phyloP scores from a whole-genome alignment of 345 rosid species.

The Moricandia arvensis region DNA sequence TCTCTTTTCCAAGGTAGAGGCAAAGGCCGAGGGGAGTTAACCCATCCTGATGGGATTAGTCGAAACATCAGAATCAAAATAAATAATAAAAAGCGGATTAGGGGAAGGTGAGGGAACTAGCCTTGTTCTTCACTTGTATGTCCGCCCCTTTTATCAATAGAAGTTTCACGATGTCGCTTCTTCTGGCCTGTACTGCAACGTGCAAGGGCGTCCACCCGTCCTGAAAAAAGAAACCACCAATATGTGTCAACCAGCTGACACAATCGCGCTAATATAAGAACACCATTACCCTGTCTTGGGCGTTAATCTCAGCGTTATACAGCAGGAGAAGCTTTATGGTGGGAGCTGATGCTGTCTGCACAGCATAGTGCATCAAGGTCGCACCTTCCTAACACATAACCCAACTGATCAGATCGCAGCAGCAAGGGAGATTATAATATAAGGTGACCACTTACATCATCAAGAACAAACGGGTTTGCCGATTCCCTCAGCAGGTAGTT shows the following conservation, averaged over 20 bases:
- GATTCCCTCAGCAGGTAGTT: constrained; percentile 90
- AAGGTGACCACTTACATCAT: constrained; percentile 49
- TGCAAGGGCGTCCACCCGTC: constrained; percentile 98
- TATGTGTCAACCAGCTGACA: constrained; percentile 14
- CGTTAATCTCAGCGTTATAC: constrained; percentile 77
- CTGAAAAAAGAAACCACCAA: constrained; percentile 33
- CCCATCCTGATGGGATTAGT: constrained; percentile 56
- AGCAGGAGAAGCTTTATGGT: constrained; percentile 74
- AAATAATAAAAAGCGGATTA: neutral
- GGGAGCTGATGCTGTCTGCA: constrained; percentile 71
- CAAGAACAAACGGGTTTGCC: constrained; percentile 75
- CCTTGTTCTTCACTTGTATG: constrained; percentile 57
- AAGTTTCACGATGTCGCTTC: constrained; percentile 79
- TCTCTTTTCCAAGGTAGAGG: constrained; percentile 59
- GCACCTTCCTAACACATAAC: constrained; percentile 72
- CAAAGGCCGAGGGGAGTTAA: constrained; percentile 81
- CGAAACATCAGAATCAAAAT: neutral
- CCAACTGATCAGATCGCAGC: constrained; percentile 11
- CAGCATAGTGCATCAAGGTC: constrained; percentile 89
- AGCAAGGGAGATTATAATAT: neutral
- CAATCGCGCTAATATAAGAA: neutral
- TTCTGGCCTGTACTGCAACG: constrained; percentile 81
- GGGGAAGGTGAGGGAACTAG: constrained; percentile 2
- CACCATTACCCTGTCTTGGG: constrained; percentile 71
- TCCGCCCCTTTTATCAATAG: constrained; percentile 82